Evolutionary conservation across 345 rosid species (phyloP), one percentile per base, ranked within the genome.

Genomic region (Litchi chinensis): DNA sequence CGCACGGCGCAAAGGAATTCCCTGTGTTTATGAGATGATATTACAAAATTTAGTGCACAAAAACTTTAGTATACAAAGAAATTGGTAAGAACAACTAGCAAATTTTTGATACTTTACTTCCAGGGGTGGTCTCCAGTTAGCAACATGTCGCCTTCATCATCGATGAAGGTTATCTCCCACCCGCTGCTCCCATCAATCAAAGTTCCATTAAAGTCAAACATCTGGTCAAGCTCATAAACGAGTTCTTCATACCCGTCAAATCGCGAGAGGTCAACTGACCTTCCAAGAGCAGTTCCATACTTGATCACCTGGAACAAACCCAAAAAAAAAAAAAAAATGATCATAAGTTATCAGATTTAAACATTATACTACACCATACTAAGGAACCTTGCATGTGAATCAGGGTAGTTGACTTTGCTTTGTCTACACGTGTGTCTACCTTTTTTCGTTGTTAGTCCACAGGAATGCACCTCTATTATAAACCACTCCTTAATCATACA

Each of bases 181-280:
- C 83, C 81, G 15, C 85, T 89, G 56, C 70, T 86, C 19, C 85
- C 84, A 28, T 88, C 78, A 9, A 65, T 70, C 82, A 87, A 77
- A n/a, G 85, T 78, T 84, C 91, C 88, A 2, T 70, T 67, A 56
- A 86, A 88, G 64, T 85, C 83, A 67, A 86, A 87, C 90, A 88
- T 76, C 41, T 16, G 70, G 79, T 91, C 93, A 1, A 91, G 83
- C 84, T 80, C 81, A 9, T 50, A 15, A 76, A 84, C 77, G 37
- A 89, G 90, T 15, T 75, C 82, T n/a, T 75, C 80, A 44, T 86
- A 82, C 67, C 85, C 83, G 11, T 83, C 5, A 39, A 85, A 82
- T 26, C 32, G 73, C 0, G 79, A 50, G 62, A 89, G 85, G 66
- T 86, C 85, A 72, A 87, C 78, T 3, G 79, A 80, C 81, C 89